Evolutionary conservation across 2,329 filamentous ascomycete genomes (phyloP).

Genomic region (Pseudogymnoascus sp.): DNA sequence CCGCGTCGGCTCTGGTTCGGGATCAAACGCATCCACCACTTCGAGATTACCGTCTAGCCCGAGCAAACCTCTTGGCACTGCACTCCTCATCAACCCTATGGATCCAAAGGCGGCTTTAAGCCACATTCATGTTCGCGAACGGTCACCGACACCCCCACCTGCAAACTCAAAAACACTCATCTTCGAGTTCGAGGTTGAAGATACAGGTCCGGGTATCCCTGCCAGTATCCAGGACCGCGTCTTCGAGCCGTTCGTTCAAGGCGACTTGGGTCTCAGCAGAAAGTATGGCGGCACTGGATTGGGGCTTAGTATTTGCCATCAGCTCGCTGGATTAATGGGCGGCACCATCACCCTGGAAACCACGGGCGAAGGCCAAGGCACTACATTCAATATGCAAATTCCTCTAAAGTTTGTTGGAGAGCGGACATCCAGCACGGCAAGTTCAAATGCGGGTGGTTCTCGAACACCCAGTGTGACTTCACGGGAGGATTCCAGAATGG

Average conservation of each 20-base stretch:
- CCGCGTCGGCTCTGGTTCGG: conserved; percentile 24
- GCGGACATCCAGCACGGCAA: conserved; percentile 35
- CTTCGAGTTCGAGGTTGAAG: conserved; percentile 84
- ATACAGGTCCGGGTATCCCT: conserved; percentile 81
- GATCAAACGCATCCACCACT: conserved; percentile 42
- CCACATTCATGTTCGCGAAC: conserved; percentile 39
- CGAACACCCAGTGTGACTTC: not conserved
- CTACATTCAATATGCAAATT: conserved; percentile 74
- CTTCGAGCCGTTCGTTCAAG: conserved; percentile 92
- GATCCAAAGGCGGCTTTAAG: conserved; percentile 32
- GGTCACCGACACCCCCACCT: conserved; percentile 53
- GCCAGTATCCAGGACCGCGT: conserved; percentile 70
- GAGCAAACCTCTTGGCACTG: conserved; percentile 38
- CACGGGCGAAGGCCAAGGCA: conserved; percentile 44
- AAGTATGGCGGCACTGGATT: conserved; percentile 85
- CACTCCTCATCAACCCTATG: conserved; percentile 54
- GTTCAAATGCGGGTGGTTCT: conserved; percentile 11
- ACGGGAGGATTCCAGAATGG: not conserved
- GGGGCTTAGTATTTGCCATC: conserved; percentile 81
- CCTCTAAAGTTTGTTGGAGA: conserved; percentile 71
- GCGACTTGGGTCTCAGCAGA: conserved; percentile 80
- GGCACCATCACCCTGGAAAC: conserved; percentile 67
- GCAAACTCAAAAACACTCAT: conserved; percentile 54
- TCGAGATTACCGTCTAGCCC: conserved; percentile 33
- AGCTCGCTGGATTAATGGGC: conserved; percentile 75